Base-by-base conservation (phyloP, 106 monocot genomes). In the Dendrobium nobile region DNA sequence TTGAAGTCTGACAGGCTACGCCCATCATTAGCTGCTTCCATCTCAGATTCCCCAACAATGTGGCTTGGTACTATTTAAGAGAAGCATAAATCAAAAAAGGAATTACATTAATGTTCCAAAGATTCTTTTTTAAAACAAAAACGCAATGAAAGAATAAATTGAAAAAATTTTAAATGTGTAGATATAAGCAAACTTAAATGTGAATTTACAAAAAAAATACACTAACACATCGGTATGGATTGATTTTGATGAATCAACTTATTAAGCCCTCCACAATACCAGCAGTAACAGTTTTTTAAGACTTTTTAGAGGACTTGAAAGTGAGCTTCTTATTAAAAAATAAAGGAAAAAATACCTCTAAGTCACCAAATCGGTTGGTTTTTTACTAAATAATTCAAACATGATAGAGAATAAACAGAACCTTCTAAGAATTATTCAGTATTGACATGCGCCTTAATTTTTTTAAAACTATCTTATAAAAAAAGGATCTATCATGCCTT, bases 41-140 rank as follows among this genome's bases (percentile, higher is more conserved):
- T 77, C 88, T 88, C 88, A 81, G 88, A 80, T 81, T 88, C 85
- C 41, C 88, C 85, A 16, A 88, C 81, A 42, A 54, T 79, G 42
- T 85, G 83, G 80, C 78, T 75, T 65, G 85, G 85, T 33, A 88
- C 88, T 88, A 75, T 55, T 16, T 26, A 79, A 73, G 26, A 28
- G 22, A 27, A 24, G 20, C 41, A 79, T 10, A 79, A 65, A 78
- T 22, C 10, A 17, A 79, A 79, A 61, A 5, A 54, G 54, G 20
- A 65, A 51, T 45, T 26, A 48, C 41, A 67, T 65, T 22, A 42
- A 15, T 20, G 79, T 65, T 11, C 22, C 3, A 42, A 79, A 55
- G 37, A 37, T 37, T 37, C 19, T 43, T 44, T 9, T 1, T 44
- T 74, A 43, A 74, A 41, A 20, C 17, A 44, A 74, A 13, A 10